phyloP scores from a whole-genome alignment of 768 basidiomycete species.

The Auriscalpium vulgare region DNA sequence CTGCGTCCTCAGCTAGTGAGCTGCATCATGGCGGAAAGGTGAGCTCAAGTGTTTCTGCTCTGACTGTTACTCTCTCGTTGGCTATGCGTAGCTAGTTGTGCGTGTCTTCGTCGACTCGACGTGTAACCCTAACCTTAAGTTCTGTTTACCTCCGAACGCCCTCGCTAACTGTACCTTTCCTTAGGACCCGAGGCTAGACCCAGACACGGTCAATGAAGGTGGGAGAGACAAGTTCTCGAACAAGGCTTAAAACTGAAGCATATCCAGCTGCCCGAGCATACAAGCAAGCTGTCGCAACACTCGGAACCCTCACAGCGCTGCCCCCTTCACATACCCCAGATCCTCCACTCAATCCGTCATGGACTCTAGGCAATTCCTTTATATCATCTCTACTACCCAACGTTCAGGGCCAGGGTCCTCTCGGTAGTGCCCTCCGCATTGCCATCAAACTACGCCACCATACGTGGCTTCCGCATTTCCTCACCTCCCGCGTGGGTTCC shows the following conservation, averaged over 20 bases:
- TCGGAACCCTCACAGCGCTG: conserved; percentile 55
- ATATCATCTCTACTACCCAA: conserved; percentile 63
- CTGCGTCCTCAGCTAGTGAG: neutral
- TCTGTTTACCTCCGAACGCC: conserved; percentile 1
- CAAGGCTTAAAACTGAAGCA: neutral
- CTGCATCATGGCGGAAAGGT: neutral
- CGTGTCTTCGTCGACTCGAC: neutral
- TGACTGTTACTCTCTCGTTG: neutral
- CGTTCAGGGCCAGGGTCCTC: conserved; percentile 68
- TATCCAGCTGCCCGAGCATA: conserved; percentile 61
- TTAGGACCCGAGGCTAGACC: neutral
- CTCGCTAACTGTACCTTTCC: neutral
- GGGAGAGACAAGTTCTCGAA: neutral
- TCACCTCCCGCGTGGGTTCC: conserved; percentile 33
- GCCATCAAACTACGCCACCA: conserved; percentile 57
- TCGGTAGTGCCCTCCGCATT: conserved; percentile 65
- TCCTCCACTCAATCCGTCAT: conserved; percentile 32
- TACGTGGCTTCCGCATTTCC: conserved; percentile 38
- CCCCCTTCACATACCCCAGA: conserved; percentile 51
- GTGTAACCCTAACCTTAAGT: conserved; percentile 9
- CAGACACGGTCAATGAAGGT: conserved; percentile 14
- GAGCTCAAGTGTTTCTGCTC: neutral
- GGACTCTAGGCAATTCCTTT: conserved; percentile 35
- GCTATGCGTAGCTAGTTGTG: neutral
- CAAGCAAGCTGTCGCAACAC: conserved; percentile 62